Evolutionary conservation across 2,329 filamentous ascomycete genomes (phyloP).

Genomic region (Cercospora sojina): DNA sequence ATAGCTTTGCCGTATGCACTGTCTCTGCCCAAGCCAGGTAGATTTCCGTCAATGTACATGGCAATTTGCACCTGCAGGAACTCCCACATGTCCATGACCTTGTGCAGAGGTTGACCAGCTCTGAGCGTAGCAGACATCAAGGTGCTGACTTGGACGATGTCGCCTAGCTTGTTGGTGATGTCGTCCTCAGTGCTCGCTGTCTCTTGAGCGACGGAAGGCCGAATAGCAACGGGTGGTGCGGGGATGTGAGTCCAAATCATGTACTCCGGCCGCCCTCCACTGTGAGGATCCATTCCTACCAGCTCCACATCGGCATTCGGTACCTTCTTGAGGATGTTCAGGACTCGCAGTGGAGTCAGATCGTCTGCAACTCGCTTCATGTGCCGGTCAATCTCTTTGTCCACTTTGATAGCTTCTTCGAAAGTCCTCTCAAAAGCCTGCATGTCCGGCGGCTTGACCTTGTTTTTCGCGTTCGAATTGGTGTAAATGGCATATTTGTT

Average conservation of each 20-base stretch:
- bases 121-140: constrained; percentile 79
- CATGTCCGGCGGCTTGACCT: constrained; percentile 78
- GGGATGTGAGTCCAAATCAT: constrained; percentile 97
- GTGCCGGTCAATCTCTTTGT: constrained; percentile 85
- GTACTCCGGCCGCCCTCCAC: constrained; percentile 88
- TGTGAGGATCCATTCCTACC: constrained; percentile 74
- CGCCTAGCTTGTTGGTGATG: constrained; percentile 91
- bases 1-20: constrained; percentile 84
- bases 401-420: constrained; percentile 70
- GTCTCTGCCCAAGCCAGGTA: constrained; percentile 80
- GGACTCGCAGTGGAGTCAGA: constrained; percentile 79
- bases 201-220: constrained; percentile 91
- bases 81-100: constrained; percentile 98
- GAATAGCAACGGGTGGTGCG: constrained; percentile 88
- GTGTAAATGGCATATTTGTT: constrained; percentile 90
- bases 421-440: constrained; percentile 84
- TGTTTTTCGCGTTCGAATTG: constrained; percentile 81
- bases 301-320: constrained; percentile 84
- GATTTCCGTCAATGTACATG: constrained; percentile 96
- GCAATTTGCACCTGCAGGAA: constrained; percentile 93
- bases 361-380: constrained; percentile 91
- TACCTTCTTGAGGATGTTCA: constrained; percentile 90
- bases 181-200: constrained; percentile 94
- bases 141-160: constrained; percentile 90
- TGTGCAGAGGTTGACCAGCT: constrained; percentile 80